phyloP scores from a whole-genome alignment of 345 rosid genomes.

The Citrus hindsii region DNA sequence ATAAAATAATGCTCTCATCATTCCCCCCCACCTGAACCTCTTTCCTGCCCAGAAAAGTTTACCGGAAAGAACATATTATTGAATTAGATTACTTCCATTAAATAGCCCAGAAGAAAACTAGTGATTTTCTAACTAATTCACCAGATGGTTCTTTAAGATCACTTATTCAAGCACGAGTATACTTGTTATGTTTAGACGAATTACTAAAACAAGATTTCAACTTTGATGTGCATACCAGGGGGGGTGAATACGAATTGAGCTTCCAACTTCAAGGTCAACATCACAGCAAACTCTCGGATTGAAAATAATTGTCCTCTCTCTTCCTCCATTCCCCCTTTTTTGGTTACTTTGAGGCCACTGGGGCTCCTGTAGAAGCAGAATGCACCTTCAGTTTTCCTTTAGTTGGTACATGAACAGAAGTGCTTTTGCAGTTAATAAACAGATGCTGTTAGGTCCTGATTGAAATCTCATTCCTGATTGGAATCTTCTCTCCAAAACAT shows the following conservation, averaged over 20 bases:
- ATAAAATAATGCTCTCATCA: conserved; percentile 44
- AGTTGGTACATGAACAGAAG: neutral
- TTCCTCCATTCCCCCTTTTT: conserved; percentile 24
- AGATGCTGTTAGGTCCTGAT: neutral
- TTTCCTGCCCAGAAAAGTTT: conserved; percentile 51
- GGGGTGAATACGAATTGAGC: conserved; percentile 46
- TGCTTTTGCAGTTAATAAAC: neutral
- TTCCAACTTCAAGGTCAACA: conserved; percentile 81
- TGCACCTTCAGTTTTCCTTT: neutral
- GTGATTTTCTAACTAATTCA: neutral
- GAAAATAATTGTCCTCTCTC: conserved; percentile 55
- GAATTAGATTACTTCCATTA: neutral
- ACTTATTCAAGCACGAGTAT: neutral
- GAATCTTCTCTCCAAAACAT: neutral
- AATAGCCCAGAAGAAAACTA: neutral
- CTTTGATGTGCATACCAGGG: conserved; percentile 53
- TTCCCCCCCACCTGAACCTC: conserved; percentile 44
- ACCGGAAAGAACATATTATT: neutral
- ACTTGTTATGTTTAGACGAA: neutral
- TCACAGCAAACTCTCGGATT: conserved; percentile 65
- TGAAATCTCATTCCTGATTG: neutral
- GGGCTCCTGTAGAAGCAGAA: conserved; percentile 38
- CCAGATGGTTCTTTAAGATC: neutral
- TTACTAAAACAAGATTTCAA: neutral
- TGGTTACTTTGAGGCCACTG: conserved; percentile 25